phyloP scores from a whole-genome alignment of 345 rosid genomes.

The Zanthoxylum bungeanum region DNA sequence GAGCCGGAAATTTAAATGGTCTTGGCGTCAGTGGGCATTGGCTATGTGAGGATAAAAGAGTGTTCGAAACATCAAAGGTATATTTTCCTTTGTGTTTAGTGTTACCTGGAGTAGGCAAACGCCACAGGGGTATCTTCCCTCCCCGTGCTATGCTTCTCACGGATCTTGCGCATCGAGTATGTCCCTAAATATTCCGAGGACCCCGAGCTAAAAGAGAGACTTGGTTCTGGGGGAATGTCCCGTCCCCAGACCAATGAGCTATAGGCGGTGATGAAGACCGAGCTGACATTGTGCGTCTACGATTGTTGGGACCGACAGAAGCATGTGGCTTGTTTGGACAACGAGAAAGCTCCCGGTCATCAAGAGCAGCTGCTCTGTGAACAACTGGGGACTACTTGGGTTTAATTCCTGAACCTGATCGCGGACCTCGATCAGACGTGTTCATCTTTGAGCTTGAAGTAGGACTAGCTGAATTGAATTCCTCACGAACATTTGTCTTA shows the following conservation, averaged over 20 bases:
- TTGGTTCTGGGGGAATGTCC: no score
- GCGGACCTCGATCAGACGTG: slow-evolving; percentile 65
- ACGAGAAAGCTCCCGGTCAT: slow-evolving; percentile 84
- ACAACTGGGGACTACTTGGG: slow-evolving; percentile 68
- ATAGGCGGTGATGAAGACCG: slow-evolving; percentile 82
- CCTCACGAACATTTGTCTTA: slow-evolving; percentile 70
- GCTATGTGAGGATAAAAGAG: no score
- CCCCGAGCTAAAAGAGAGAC: no score
- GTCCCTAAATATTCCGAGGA: no score
- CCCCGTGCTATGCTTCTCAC: no score
- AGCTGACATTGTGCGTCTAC: slow-evolving; percentile 63
- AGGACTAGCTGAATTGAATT: slow-evolving; percentile 68
- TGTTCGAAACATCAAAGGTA: no score
- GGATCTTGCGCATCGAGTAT: no score
- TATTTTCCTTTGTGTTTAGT: no score
- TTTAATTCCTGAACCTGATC: slow-evolving; percentile 59
- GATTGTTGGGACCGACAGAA: slow-evolving; percentile 59
- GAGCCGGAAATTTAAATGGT: no score
- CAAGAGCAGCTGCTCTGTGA: slow-evolving; percentile 56
- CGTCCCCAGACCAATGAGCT: slow-evolving; percentile 82
- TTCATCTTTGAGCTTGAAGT: slow-evolving; percentile 58
- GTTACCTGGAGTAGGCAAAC: no score
- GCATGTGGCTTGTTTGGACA: slow-evolving; percentile 72
- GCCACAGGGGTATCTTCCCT: no score
- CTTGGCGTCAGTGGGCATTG: no score